Base-by-base conservation (phyloP, 257 asterid species). In the Vinca minor region DNA sequence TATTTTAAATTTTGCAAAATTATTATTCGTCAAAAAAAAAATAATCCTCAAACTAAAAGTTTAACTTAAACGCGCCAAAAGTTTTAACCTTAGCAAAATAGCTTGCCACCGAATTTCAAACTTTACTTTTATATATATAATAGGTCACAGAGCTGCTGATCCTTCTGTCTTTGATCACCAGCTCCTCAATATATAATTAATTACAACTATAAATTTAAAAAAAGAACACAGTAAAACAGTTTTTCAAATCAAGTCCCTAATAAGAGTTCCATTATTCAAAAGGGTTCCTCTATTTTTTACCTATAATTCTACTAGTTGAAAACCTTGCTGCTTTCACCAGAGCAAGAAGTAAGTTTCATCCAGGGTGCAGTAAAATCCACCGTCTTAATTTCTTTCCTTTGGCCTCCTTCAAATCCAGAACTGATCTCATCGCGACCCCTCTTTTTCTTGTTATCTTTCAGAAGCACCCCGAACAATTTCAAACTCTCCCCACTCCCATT, bases 381-480 rank as follows among this genome's bases (percentile, higher is more conserved):
- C 1, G 78, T 64, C 66, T 82, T 84, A 71, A 78, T 69, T 58
- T 76, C 80, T 58, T 84, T 87, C 64, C 47, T 53, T 0, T 25
- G 68, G 3, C 67, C 61, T 62, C 76, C 81, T 4, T 44, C 65
- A 21, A n/a, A 36, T n/a, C 76, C 83, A 14, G 28, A 31, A 62
- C 31, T n/a, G 8, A 42, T 68, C 26, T 73, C 91, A 15, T 72
- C 70, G 34, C 76, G 73, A 14, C 66, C 79, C 86, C 89, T 74
- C 81, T 79, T 76, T 55, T 63, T 76, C 69, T 63, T 73, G 8
- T 77, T 85, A 59, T 72, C 84, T 73, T 78, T 84, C 80, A 86
- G 39, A 53, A 77, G 21, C 57, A 91, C 96, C 67, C 96, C 96
- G 36, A 91, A 88, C 77, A 91, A 65, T 57, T 83, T 91, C 82